Evolutionary conservation across 352 stramenopile genomes (phyloP).

Genomic region (Phytophthora agathidicida): DNA sequence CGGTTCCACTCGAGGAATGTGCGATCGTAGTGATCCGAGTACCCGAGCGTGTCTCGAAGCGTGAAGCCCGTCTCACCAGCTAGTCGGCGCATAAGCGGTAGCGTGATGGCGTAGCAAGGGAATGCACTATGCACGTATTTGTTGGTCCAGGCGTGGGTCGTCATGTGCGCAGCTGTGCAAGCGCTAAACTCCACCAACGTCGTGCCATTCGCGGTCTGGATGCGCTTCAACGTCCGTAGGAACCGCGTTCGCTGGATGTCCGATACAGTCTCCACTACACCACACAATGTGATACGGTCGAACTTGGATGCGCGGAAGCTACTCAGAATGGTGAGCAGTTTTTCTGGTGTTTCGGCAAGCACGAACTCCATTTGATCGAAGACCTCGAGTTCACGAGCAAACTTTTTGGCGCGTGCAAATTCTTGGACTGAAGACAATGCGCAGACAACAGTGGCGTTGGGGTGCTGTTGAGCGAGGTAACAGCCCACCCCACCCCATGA

Average conservation of each 20-base stretch:
- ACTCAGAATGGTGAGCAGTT: conserved; percentile 63
- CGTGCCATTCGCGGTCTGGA: conserved; percentile 54
- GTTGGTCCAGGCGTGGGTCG: conserved; percentile 82
- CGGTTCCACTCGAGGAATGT: conserved; percentile 88
- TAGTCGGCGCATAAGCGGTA: conserved; percentile 53
- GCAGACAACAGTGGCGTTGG: conserved; percentile 53
- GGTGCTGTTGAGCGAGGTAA: conserved; percentile 68
- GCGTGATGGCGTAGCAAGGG: conserved; percentile 60
- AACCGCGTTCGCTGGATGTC: conserved; percentile 54
- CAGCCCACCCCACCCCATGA: conserved; percentile 83
- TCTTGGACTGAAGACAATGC: conserved; percentile 67
- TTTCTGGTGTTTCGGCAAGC: conserved; percentile 63
- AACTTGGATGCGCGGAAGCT: conserved; percentile 68
- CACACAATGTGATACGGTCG: conserved; percentile 65
- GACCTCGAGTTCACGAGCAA: conserved; percentile 64
- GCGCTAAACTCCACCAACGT: conserved; percentile 76
- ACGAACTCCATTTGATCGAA: conserved; percentile 76
- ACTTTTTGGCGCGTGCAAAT: conserved; percentile 58
- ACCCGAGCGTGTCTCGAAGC: conserved; percentile 64
- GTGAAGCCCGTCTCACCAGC: conserved; percentile 62
- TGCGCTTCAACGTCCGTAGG: conserved; percentile 68
- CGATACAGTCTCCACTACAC: conserved; percentile 58
- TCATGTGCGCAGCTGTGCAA: conserved; percentile 66
- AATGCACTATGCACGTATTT: conserved; percentile 83
- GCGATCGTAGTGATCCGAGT: conserved; percentile 82